phyloP scores from a whole-genome alignment of 805 yeast genomes.

The Middelhovenomyces tepae region DNA sequence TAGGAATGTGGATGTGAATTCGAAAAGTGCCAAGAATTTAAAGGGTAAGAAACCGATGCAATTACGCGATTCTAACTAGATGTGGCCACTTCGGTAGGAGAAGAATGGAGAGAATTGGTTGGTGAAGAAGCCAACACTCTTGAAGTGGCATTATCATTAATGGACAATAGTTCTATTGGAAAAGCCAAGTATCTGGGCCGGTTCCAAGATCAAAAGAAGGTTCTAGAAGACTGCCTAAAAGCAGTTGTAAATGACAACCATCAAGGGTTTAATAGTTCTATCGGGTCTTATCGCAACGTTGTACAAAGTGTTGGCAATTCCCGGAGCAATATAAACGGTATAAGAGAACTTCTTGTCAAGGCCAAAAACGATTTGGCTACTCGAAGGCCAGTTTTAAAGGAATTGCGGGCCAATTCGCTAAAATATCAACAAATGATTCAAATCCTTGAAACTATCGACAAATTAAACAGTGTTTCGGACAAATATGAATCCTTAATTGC shows the following conservation, averaged over 20 bases:
- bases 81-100: conserved; percentile 26
- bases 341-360: conserved; percentile 40
- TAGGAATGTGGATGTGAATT: conserved; percentile 2
- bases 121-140: conserved; percentile 64
- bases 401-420: conserved; percentile 53
- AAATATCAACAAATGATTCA: conserved; percentile 62
- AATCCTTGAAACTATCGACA: conserved; percentile 57
- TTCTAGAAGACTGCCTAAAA: conserved; percentile 50
- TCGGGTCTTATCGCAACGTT: conserved; percentile 74
- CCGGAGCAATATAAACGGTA: conserved; percentile 44
- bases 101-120: conserved; percentile 43
- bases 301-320: conserved; percentile 56
- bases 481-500: conserved; percentile 57
- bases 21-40: background rate
- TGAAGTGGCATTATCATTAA: conserved; percentile 70
- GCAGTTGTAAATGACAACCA: conserved; percentile 64
- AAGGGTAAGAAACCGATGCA: conserved; percentile 1
- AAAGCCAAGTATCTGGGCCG: conserved; percentile 64
- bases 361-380: conserved; percentile 44
- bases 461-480: conserved; percentile 49
- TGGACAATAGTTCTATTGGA: conserved; percentile 89
- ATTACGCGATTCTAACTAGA: conserved; percentile 3
- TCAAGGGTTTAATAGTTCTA: conserved; percentile 75
- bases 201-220: conserved; percentile 50
- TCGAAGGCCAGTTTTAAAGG: conserved; percentile 49